Evolutionary conservation across 495 filamentous ascomycete genomes (phyloP), one percentile per base, ranked within the genome.

Genomic region (Margaritispora aquatica): DNA sequence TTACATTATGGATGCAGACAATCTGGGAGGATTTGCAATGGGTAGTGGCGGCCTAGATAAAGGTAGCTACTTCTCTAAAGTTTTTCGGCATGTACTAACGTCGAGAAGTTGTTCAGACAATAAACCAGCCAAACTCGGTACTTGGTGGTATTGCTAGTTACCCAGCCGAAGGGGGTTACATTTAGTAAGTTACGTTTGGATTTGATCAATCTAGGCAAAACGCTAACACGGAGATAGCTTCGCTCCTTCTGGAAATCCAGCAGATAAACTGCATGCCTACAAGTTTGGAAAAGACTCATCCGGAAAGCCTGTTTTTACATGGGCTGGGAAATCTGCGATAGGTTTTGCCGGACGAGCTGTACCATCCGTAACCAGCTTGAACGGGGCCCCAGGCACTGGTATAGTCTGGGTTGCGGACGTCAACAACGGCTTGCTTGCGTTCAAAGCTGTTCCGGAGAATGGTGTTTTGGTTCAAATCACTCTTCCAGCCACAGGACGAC

Each of bases 71-170:
- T 34, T 24, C 9, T 17, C 23, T 29, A 13, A 20, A 20, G 13
- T 2, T 61, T 27, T 69, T 73, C 38, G 65, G 15, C 3, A 4
- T 44, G 46, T 38, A 13, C 8, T 51, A 22, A 51, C 29, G 36
- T 20, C 26, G 21, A 13, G 9, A 10, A 53, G 68, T 77, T 47
- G 56, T 78, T 21, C 74, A 78, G 59, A 73, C 69, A 1, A 72
- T 75, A 41, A 65, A 65, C 15, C 70, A 70, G 29, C 61, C 68
- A 13, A 62, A 62, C 23, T 63, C 73, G 8, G 68, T 77, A 0
- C 77, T 75, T 60, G 73, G 74, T 51, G 76, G 75, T 41, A 63
- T 69, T 26, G 77, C 74, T 1, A 73, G 71, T 17, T 72, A 77
- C 61, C 77, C 77, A 11, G 61, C 75, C 0, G 75, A 72, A 54